Evolutionary conservation across 2,329 filamentous ascomycete species (phyloP), one percentile per base, ranked within the genome.

Genomic region (Calonectria fujianensis): DNA sequence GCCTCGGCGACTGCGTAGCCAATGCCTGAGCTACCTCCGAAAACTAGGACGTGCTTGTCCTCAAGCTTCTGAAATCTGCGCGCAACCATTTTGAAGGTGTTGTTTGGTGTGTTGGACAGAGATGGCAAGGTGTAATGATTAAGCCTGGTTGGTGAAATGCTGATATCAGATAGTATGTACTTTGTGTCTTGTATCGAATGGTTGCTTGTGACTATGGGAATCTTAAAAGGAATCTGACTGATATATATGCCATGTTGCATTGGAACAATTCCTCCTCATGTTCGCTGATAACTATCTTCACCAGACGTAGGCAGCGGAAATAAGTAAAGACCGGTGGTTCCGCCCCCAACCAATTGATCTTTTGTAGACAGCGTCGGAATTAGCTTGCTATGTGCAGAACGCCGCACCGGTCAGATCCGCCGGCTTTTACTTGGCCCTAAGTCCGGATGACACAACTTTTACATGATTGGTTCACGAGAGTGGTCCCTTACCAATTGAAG

Each of bases 1-100:
- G 71, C 75, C 57, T 80, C 78, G 18, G 78, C 78, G 20, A 79
- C 78, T 9, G 75, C 78, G 1, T 79, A 79, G 11, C 78, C 78
- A 16, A 79, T 77, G 24, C 78, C 78, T 20, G 76, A 76, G 27
- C 76, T 74, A 16, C 78, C 79, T 10, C 78, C 79, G 20, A 80
- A 79, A 72, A 80, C 68, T 1, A 80, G 77, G 8, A 80, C 76
- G 24, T 51, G 51, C 51, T 68, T 68, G 35, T 45, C 37, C 24
- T 57, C 16, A 32, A 68, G 57, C 57, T 63, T 63, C 8, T 63
- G 57, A 10, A 63, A 63, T 29, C 57, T 24, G 35, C 57, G 57
- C 6, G 37, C 39, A 63, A 27, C 24, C 57, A 63, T 63, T 41
- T 29, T 41, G 57, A 63, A 41, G 27, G 35, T 48, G 45, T 9